phyloP scores from a whole-genome alignment of 768 basidiomycete species.

The Tulasnella sp. region DNA sequence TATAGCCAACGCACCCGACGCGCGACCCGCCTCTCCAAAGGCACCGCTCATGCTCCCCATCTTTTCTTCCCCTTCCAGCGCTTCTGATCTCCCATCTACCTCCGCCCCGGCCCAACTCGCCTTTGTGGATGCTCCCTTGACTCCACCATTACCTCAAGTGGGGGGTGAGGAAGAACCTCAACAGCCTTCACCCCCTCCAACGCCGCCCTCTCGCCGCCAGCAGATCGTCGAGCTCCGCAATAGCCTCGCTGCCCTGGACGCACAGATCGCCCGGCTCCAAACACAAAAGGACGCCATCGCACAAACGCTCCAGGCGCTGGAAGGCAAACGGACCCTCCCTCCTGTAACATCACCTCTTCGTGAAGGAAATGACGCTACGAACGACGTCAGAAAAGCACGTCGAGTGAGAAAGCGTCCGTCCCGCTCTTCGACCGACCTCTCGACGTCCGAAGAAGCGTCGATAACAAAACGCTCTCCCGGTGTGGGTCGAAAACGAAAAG shows the following conservation, averaged over 20 bases:
- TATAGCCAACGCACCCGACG: no score
- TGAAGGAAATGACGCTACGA: no score
- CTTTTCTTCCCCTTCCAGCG: neutral
- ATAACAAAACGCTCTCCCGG: no score
- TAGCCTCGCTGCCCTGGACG: neutral
- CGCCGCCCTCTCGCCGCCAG: neutral
- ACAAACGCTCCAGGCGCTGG: neutral
- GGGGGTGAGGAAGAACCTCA: neutral
- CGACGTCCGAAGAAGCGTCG: no score
- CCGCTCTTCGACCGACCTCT: no score
- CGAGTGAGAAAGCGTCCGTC: no score
- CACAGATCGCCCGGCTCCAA: neutral
- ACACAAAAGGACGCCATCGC: neutral
- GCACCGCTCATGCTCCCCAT: conserved; percentile 2
- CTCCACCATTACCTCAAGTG: neutral
- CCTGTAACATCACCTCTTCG: no score
- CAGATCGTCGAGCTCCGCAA: neutral
- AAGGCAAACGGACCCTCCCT: neutral
- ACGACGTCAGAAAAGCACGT: no score
- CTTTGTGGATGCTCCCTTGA: neutral
- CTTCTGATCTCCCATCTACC: no score
- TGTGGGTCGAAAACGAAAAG: no score
- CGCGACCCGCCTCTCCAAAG: neutral
- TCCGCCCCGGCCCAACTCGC: neutral
- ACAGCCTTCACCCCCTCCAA: neutral